Percentiles rank a stretch among this genome's conserved stretches.
Conservation (phyloP, 2,329 filamentous ascomycete species). For the Emmonsia crescens region DNA sequence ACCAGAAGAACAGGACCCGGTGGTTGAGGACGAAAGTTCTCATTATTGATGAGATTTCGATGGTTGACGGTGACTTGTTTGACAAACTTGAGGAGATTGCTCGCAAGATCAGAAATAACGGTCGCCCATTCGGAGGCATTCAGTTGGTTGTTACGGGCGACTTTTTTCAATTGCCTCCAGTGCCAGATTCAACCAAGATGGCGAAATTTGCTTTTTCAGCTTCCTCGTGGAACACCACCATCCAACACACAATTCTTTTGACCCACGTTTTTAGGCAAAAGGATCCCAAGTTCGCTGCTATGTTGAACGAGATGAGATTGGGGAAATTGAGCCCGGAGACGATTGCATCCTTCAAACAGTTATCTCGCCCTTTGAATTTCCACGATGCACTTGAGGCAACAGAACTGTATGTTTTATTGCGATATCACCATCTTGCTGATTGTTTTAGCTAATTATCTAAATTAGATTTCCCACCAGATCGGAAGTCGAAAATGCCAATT, state of each 20-base stretch:
- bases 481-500: constrained; percentile 84
- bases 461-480: constrained; percentile 69
- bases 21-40: constrained; percentile 85
- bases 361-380: constrained; percentile 61
- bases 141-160: constrained; percentile 93
- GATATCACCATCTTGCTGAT: not conserved
- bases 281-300: constrained; percentile 76
- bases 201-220: constrained; percentile 91
- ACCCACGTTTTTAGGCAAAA: constrained; percentile 95
- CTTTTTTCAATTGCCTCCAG: constrained; percentile 93
- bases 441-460: not conserved
- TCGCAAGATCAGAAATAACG: constrained; percentile 76
- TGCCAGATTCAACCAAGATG: constrained; percentile 63
- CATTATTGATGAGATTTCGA: constrained; percentile 90
- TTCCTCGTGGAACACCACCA: constrained; percentile 79
- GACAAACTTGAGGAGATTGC: constrained; percentile 91
- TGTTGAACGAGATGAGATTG: constrained; percentile 96
- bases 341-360: constrained; percentile 60
- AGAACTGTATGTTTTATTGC: constrained; percentile 51
- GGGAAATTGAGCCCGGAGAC: constrained; percentile 70
- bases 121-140: constrained; percentile 86
- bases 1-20: constrained; percentile 73
- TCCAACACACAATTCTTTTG: constrained; percentile 89
- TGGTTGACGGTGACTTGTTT: constrained; percentile 95
- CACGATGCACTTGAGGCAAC: constrained; percentile 71